These are phyloP conservation scores for Sequoiadendron giganteum DNA, from an alignment of 75 land plant genomes.

Conservation along the genomic window DNA sequence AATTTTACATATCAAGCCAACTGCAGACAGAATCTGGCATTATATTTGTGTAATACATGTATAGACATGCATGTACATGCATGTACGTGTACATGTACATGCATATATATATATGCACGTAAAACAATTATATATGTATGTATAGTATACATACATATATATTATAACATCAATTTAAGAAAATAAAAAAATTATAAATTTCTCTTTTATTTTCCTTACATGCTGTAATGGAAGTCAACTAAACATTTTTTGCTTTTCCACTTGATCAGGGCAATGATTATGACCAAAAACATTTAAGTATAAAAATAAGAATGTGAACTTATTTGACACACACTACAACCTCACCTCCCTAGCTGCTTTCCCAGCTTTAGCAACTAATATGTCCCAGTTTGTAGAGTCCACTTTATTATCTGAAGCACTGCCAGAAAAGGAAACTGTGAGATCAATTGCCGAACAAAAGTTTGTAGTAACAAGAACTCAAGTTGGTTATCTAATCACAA, in stretches of 20 bases:
- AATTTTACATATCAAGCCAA: background rate
- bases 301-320: background rate
- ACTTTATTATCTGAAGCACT: constrained; percentile 12
- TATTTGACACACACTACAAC: background rate
- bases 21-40: background rate
- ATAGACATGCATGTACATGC: no score
- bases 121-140: no score
- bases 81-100: no score
- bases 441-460: background rate
- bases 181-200: background rate
- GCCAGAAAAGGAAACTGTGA: background rate
- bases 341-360: constrained; percentile 7
- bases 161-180: background rate
- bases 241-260: background rate
- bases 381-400: constrained; percentile 11
- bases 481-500: background rate
- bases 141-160: no score
- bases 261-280: background rate
- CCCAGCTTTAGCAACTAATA: constrained; percentile 1
- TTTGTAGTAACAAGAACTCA: background rate
- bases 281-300: background rate
- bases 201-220: background rate
- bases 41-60: background rate
- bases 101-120: no score
- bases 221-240: background rate